A percentile compares a stretch with the other conserved stretches of the same genome.
These are phyloP conservation scores for Melampsora abietis-canadensis DNA, from an alignment of 1,284 basidiomycete genomes.

Conservation along the genomic window DNA sequence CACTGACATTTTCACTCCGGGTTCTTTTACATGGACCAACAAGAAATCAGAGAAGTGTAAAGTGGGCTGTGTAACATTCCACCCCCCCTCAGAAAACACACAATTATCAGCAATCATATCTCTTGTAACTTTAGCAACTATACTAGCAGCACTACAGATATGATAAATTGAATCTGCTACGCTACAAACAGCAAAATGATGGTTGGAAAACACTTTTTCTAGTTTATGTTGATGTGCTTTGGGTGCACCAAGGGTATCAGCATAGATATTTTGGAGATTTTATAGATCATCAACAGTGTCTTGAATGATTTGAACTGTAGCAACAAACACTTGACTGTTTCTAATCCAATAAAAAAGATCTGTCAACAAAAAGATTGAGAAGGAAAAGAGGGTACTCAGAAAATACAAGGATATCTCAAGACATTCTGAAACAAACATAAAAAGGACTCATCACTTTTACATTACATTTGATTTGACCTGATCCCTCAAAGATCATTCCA, in stretches of 20 bases:
- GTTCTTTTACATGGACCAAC: no score
- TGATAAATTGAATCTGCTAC: constrained; percentile 95
- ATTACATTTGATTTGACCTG: constrained; percentile 66
- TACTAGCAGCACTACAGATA: constrained; percentile 92
- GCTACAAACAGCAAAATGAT: constrained; percentile 81
- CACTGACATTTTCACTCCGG: no score
- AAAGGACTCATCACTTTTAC: constrained; percentile 83
- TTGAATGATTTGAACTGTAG: constrained; percentile 61
- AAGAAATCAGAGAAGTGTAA: no score
- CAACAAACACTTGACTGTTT: constrained; percentile 87
- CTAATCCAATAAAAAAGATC: constrained; percentile 42
- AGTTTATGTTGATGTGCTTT: constrained; percentile 78
- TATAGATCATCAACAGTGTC: neutral
- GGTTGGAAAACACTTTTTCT: constrained; percentile 71
- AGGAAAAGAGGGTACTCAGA: constrained; percentile 53
- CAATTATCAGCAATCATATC: constrained; percentile 85
- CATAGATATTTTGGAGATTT: constrained; percentile 67
- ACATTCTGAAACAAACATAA: constrained; percentile 87
- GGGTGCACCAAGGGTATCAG: constrained; percentile 88
- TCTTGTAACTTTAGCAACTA: constrained; percentile 92
- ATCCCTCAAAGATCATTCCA: constrained; percentile 47
- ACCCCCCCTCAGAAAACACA: constrained; percentile 62
- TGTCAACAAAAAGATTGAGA: neutral
- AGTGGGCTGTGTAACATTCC: no score
- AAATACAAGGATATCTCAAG: constrained; percentile 76